These are phyloP conservation scores for Aspergillus glaucus DNA, from an alignment of 2,329 filamentous ascomycete genomes.

Conservation along the genomic window DNA sequence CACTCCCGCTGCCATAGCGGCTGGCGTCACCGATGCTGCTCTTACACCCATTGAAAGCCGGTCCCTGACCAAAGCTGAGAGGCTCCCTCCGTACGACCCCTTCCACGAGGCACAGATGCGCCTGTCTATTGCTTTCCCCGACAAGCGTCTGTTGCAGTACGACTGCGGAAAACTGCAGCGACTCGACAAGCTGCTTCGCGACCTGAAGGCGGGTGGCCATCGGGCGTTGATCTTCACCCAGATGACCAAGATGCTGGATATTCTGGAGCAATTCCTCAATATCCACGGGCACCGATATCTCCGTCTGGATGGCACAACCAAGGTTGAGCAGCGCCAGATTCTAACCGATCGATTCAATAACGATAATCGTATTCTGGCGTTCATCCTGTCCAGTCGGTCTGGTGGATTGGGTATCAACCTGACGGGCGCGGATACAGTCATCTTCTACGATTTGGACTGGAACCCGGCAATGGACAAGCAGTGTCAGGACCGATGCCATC, in stretches of 20 bases:
- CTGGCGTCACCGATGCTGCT: constrained; percentile 64
- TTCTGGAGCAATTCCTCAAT: constrained; percentile 94
- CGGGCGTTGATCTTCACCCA: constrained; percentile 97
- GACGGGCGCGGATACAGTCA: constrained; percentile 93
- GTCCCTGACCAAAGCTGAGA: constrained; percentile 39
- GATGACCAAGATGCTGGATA: constrained; percentile 98
- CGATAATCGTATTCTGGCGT: constrained; percentile 83
- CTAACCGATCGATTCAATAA: constrained; percentile 96
- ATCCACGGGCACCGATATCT: constrained; percentile 97
- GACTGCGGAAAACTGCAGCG: constrained; percentile 95
- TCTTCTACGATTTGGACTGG: constrained; percentile 99
- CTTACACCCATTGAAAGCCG: constrained; percentile 58
- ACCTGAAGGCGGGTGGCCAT: constrained; percentile 82
- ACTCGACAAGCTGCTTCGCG: constrained; percentile 76
- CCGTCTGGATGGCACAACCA: constrained; percentile 90
- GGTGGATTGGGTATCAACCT: constrained; percentile 94
- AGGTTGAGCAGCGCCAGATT: constrained; percentile 91
- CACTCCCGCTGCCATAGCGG: constrained; percentile 79
- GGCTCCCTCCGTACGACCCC: constrained; percentile 60
- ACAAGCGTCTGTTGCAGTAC: constrained; percentile 92
- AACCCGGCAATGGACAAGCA: constrained; percentile 99
- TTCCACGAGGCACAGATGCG: constrained; percentile 93
- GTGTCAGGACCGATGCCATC: constrained; percentile 93
- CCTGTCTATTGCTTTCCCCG: constrained; percentile 90
- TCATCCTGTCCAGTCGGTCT: constrained; percentile 91